Conservation (phyloP, 2,329 filamentous ascomycete species). For the Penicillium sp. region DNA sequence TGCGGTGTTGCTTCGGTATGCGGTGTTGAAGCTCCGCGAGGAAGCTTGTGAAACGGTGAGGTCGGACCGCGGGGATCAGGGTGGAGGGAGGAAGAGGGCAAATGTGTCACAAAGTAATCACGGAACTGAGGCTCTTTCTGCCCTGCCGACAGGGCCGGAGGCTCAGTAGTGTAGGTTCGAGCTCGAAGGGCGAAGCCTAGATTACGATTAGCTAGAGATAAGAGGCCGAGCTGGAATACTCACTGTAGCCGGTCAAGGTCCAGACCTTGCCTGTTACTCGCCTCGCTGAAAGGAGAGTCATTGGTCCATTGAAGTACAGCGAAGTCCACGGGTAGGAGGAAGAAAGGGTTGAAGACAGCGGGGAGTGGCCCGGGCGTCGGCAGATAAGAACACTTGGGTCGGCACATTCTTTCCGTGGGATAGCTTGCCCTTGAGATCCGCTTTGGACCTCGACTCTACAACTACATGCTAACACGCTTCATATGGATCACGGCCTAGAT, state of each 20-base stretch:
- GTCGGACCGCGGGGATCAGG: slow-evolving; percentile 71
- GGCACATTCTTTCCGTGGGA: slow-evolving; percentile 17
- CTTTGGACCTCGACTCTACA: neutral
- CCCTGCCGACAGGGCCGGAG: slow-evolving; percentile 8
- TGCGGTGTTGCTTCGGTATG: slow-evolving; percentile 59
- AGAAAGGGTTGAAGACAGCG: slow-evolving; percentile 16
- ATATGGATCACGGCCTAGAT: neutral
- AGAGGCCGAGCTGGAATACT: slow-evolving; percentile 25
- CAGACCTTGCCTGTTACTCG: slow-evolving; percentile 43
- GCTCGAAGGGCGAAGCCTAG: slow-evolving; percentile 38
- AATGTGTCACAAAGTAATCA: slow-evolving; percentile 95
- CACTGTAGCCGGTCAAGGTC: slow-evolving; percentile 43
- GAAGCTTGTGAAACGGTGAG: slow-evolving; percentile 79
- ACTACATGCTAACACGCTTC: neutral
- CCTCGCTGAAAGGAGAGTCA: slow-evolving; percentile 42
- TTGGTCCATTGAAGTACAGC: slow-evolving; percentile 32
- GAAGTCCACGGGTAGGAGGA: neutral
- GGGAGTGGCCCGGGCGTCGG: slow-evolving; percentile 27
- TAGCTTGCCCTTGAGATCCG: neutral
- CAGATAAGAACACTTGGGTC: slow-evolving; percentile 24
- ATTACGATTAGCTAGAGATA: slow-evolving; percentile 13
- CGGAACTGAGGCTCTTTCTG: slow-evolving; percentile 66
- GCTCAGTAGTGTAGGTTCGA: slow-evolving; percentile 27
- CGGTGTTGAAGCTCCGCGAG: slow-evolving; percentile 79
- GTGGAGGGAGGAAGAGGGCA: slow-evolving; percentile 89